Conservation (phyloP, 768 basidiomycete species). For the Tephrocybe sp. region DNA sequence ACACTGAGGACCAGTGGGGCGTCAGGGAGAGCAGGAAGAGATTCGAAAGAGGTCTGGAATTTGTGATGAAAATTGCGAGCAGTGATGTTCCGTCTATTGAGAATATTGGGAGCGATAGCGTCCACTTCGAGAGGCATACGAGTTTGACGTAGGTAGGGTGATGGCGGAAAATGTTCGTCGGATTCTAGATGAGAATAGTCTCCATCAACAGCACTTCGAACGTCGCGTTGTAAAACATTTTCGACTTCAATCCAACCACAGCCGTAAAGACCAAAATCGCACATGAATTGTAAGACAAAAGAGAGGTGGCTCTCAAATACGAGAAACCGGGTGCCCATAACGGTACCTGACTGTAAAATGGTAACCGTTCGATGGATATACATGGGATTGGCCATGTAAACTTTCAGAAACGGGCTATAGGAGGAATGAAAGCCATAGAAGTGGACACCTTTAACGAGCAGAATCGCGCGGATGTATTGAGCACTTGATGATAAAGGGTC, state of each 20-base stretch:
- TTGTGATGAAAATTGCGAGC: constrained; percentile 66
- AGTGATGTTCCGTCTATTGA: constrained; percentile 71
- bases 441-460: constrained; percentile 90
- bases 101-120: constrained; percentile 74
- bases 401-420: constrained; percentile 87
- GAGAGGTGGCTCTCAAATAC: constrained; percentile 91
- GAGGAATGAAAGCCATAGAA: constrained; percentile 94
- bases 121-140: constrained; percentile 81
- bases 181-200: constrained; percentile 29
- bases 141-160: constrained; percentile 66
- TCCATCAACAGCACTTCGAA: constrained; percentile 28
- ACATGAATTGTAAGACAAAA: constrained; percentile 88
- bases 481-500: constrained; percentile 59
- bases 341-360: constrained; percentile 77
- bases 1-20: constrained; percentile 87
- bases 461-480: constrained; percentile 69
- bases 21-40: constrained; percentile 41
- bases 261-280: constrained; percentile 92
- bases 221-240: constrained; percentile 58
- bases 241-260: constrained; percentile 86
- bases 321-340: constrained; percentile 77
- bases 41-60: constrained; percentile 63
- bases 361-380: constrained; percentile 68
- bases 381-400: constrained; percentile 72
- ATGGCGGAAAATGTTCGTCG: constrained; percentile 36